Evolutionary conservation across 352 stramenopile genomes (phyloP), one percentile per base, ranked within the genome.

Genomic region (Pythium graminicola): DNA sequence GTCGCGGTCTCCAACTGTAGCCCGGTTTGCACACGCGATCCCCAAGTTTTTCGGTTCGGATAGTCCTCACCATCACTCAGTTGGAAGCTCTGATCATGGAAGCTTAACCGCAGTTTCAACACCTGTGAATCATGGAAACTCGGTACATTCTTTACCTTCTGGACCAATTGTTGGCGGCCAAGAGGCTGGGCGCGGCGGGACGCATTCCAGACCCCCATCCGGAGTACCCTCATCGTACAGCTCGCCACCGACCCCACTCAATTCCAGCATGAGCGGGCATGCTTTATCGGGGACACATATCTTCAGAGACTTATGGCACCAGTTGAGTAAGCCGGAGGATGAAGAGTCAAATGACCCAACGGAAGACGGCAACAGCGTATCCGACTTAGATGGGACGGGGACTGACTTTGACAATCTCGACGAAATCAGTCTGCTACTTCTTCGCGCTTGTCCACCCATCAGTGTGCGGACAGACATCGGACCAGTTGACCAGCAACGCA

Each of bases 261-360:
- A 47, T 13, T 47, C 52, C 3, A 41, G 26, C 23, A 33, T 52
- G 2, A 36, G 52, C 24, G 17, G 23, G 9, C 52, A 60, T 20
- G 23, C 42, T 6, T 64, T 49, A 8, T 42, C 32, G 6, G 57
- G 49, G 14, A 51, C 50, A 13, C 79, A 90, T 45, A 65, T 90
- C n/a, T 70, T 90, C 27, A 74, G 77, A 13, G 80, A 90, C 44
- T 48, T 90, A 26, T 90, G 80, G 80, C 80, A 90, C 10, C 80
- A 90, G 57, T 45, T 88, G 3, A 85, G 80, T 44, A 81, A 81
- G 40, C 62, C 67, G 13, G 75, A 90, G 24, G 80, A 88, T 13
- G 70, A 83, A 5, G 57, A 68, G 4, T 28, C 59, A 1, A 59
- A 55, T 33, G 56, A 50, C 1, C 42, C 47, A 8, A 22, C 23